Conservation (phyloP, 2,329 filamentous ascomycete species). For the Emmonsiellopsis sp. region DNA sequence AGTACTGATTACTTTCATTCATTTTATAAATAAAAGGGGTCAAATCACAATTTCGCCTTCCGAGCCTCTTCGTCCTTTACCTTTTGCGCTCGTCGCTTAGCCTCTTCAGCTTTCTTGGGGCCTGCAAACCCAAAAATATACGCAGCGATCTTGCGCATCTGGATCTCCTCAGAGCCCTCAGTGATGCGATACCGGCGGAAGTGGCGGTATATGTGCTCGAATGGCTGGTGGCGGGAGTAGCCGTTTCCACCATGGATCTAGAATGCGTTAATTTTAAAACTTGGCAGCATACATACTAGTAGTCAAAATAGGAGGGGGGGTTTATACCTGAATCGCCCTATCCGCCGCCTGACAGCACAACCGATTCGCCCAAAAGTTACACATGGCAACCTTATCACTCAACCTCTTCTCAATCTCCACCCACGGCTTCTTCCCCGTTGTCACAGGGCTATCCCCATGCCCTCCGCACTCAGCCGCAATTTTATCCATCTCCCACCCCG, state of each 20-base stretch:
- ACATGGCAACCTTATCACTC: conserved; percentile 56
- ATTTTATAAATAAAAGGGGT: too few relatives aligned
- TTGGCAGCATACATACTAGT: background rate
- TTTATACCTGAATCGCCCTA: conserved; percentile 47
- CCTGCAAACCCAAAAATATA: conserved; percentile 44
- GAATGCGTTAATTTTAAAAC: background rate
- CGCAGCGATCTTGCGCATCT: conserved; percentile 55
- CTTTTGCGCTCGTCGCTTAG: conserved; percentile 3
- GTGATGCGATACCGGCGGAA: conserved; percentile 55
- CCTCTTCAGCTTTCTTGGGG: conserved; percentile 8
- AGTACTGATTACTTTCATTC: background rate
- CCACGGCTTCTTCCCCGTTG: conserved; percentile 26
- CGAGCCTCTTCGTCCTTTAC: conserved; percentile 10
- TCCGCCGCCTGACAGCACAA: conserved; percentile 53
- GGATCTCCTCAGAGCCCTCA: conserved; percentile 56
- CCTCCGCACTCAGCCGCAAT: conserved; percentile 24
- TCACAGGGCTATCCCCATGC: conserved; percentile 6
- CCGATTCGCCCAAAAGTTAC: conserved; percentile 56
- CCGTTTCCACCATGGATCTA: conserved; percentile 48
- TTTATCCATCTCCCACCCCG: conserved; percentile 51
- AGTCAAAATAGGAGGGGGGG: background rate
- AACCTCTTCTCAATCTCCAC: conserved; percentile 48
- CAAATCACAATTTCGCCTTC: conserved; percentile 8
- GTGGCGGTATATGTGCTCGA: conserved; percentile 58
- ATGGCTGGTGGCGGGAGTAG: conserved; percentile 49